Conservation (phyloP, 163 green algal species). For the Chlamydomonas reinhardtii region DNA sequence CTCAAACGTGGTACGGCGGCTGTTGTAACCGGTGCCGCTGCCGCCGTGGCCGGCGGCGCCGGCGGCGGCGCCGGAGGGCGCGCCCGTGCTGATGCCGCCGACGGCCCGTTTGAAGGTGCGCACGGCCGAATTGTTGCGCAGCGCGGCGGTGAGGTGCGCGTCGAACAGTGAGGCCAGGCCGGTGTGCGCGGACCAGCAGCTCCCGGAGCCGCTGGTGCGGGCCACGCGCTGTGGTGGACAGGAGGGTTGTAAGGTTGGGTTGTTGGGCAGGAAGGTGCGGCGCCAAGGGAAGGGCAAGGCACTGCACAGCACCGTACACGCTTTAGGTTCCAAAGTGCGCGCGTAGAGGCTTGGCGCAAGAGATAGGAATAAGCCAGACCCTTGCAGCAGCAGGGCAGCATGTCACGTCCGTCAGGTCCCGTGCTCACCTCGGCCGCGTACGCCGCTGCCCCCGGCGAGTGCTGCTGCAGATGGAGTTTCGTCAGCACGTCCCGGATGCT, state of each 20-base stretch:
- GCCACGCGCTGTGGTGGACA: not conserved
- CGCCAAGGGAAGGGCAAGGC: no score
- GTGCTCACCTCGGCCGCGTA: no score
- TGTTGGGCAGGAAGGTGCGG: no score
- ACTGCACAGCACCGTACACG: no score
- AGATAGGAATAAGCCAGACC: no score
- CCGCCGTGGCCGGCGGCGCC: no score
- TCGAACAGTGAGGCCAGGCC: constrained; percentile 48
- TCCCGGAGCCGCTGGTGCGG: constrained; percentile 8
- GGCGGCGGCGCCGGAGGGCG: not conserved
- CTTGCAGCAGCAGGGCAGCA: no score
- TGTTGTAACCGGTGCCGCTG: not conserved
- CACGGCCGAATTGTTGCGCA: constrained; percentile 17
- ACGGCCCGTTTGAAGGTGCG: constrained; percentile 43
- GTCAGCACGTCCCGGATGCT: constrained; percentile 44
- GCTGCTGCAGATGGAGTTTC: constrained; percentile 7
- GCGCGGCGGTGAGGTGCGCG: constrained; percentile 29
- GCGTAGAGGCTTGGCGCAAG: no score
- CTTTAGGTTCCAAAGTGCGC: no score
- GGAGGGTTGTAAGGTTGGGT: no score
- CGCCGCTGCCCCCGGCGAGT: no score
- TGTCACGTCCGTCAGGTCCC: no score
- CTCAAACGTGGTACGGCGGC: not conserved
- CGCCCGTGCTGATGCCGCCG: not conserved
- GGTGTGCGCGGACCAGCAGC: constrained; percentile 20